Percentiles rank a stretch among this genome's conserved stretches.
Conservation (phyloP, 345 rosid genomes). For the Syzygium grande region DNA sequence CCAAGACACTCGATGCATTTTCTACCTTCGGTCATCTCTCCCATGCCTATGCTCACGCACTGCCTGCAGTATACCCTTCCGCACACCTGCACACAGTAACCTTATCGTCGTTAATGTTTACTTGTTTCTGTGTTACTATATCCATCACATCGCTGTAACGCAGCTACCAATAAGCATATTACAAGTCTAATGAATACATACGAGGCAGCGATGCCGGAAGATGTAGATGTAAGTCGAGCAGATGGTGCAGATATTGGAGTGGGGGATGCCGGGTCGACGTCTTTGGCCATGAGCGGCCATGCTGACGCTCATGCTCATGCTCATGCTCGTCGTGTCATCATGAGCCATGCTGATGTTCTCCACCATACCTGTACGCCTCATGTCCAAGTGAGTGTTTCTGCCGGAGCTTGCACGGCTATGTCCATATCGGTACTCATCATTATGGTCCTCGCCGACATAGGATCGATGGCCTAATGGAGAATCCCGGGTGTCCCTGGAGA, state of each 20-base stretch:
- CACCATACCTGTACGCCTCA: not conserved
- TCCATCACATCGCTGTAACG: not conserved
- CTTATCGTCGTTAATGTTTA: not conserved
- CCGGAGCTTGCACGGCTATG: not conserved
- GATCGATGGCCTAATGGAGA: not conserved
- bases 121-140: not conserved
- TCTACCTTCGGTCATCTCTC: slow-evolving; percentile 59
- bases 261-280: slow-evolving; percentile 59
- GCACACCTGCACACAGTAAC: slow-evolving; percentile 31
- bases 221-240: slow-evolving; percentile 46
- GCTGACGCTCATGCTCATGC: not conserved
- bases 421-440: not conserved
- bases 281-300: slow-evolving; percentile 5
- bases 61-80: slow-evolving; percentile 56
- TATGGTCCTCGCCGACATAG: not conserved
- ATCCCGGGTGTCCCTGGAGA: not conserved
- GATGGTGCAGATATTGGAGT: slow-evolving; percentile 57
- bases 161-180: not conserved
- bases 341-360: not conserved
- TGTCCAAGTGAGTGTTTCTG: not conserved
- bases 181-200: not conserved
- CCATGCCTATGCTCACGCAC: slow-evolving; percentile 46
- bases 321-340: not conserved
- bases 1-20: slow-evolving; percentile 54
- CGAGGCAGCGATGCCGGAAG: slow-evolving; percentile 57